Percentiles rank a stretch among this genome's conserved stretches.
Conservation (phyloP, 805 yeast species). For the Scheffersomyces lignosus region DNA sequence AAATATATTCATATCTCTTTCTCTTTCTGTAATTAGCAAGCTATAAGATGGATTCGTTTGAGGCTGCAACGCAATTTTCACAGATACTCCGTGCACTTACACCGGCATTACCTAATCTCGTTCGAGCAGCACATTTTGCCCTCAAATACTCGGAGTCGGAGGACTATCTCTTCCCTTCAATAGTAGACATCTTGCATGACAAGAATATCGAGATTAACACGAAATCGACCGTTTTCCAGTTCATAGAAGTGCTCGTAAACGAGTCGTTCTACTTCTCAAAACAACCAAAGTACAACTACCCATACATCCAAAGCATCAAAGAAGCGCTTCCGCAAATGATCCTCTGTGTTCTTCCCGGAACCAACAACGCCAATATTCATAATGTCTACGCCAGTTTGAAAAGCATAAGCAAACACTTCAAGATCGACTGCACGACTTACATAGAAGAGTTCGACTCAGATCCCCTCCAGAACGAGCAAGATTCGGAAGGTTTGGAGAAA, state of each 20-base stretch:
- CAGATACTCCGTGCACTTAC: slow-evolving; percentile 64
- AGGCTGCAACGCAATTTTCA: slow-evolving; percentile 73
- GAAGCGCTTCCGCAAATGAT: slow-evolving; percentile 35
- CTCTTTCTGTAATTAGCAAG: too few relatives aligned
- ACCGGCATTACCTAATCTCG: slow-evolving; percentile 57
- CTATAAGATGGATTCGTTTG: slow-evolving; percentile 78
- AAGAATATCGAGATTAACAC: slow-evolving; percentile 53
- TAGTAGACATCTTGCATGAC: slow-evolving; percentile 58
- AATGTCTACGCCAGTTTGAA: slow-evolving; percentile 37
- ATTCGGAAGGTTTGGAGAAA: slow-evolving; percentile 28
- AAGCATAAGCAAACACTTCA: slow-evolving; percentile 36
- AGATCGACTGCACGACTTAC: slow-evolving; percentile 25
- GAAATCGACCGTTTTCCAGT: slow-evolving; percentile 66
- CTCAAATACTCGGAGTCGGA: slow-evolving; percentile 56
- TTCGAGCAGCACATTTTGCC: slow-evolving; percentile 56
- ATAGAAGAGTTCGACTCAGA: slow-evolving; percentile 29
- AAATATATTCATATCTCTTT: too few relatives aligned
- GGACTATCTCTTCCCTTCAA: slow-evolving; percentile 68
- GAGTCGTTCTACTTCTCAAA: slow-evolving; percentile 35
- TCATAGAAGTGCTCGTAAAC: slow-evolving; percentile 60
- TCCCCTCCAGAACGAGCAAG: slow-evolving; percentile 33
- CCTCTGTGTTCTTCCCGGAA: slow-evolving; percentile 33
- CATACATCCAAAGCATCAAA: slow-evolving; percentile 36
- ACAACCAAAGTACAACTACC: slow-evolving; percentile 37
- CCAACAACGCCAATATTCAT: slow-evolving; percentile 36